Conservation (phyloP, 257 asterid species). For the Ilex asprella region DNA sequence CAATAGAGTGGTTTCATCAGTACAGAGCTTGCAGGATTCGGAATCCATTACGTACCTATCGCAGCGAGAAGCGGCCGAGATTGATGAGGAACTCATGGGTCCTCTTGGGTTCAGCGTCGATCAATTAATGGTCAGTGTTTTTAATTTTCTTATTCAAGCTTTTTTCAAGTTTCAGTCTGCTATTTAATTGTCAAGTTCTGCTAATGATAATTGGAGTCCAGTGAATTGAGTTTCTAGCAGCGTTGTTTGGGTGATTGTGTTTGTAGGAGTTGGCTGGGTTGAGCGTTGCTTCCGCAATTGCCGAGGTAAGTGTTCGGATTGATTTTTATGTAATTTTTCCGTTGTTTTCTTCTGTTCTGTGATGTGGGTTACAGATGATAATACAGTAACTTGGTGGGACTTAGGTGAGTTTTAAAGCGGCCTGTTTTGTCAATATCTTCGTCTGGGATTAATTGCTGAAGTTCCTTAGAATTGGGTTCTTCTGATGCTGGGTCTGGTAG, state of each 20-base stretch:
- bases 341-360: not conserved
- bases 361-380: not conserved
- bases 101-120: slow-evolving; percentile 92
- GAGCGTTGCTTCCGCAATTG: slow-evolving; percentile 90
- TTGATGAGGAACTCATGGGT: slow-evolving; percentile 91
- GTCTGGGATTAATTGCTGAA: too few relatives aligned
- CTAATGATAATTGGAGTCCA: too few relatives aligned
- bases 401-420: too few relatives aligned
- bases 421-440: too few relatives aligned
- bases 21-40: slow-evolving; percentile 40
- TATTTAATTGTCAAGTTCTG: too few relatives aligned
- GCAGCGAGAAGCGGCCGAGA: slow-evolving; percentile 79
- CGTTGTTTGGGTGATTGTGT: not conserved
- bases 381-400: not conserved
- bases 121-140: slow-evolving; percentile 68
- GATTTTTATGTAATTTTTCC: not conserved
- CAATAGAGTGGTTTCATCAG: slow-evolving; percentile 10
- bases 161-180: too few relatives aligned
- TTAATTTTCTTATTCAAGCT: too few relatives aligned
- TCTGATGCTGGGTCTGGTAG: too few relatives aligned
- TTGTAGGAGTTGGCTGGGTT: slow-evolving; percentile 95
- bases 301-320: slow-evolving; percentile 47
- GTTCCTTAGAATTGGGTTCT: too few relatives aligned
- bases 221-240: not conserved
- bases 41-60: slow-evolving; percentile 51